A percentile compares a stretch with the other conserved stretches of the same genome.
phyloP scores from a whole-genome alignment of 352 stramenopile species.

The Globisporangium polare region DNA sequence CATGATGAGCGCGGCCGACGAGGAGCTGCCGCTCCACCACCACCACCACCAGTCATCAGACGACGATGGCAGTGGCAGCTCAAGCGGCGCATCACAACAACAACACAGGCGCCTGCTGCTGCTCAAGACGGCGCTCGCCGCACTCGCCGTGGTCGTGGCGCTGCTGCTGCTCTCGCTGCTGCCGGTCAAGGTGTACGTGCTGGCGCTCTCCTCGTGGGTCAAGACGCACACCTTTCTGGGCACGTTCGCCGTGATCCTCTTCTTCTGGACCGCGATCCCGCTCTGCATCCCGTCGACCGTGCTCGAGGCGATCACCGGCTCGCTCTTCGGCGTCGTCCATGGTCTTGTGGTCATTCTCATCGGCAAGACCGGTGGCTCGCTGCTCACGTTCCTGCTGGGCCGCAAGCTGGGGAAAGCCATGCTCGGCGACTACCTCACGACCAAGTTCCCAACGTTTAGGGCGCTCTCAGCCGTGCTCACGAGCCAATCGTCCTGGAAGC shows the following conservation, averaged over 20 bases:
- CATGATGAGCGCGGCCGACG: background rate
- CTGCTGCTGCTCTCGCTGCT: slow-evolving; percentile 33
- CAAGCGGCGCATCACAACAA: background rate
- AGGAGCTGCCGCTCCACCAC: slow-evolving; percentile 6
- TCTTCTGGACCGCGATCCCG: slow-evolving; percentile 66
- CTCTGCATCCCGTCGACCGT: slow-evolving; percentile 66
- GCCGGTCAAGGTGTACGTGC: slow-evolving; percentile 44
- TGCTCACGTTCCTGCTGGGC: slow-evolving; percentile 59
- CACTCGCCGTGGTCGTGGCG: background rate
- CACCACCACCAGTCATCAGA: background rate
- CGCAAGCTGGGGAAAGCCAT: slow-evolving; percentile 49
- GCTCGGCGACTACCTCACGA: slow-evolving; percentile 56
- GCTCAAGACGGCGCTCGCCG: slow-evolving; percentile 5
- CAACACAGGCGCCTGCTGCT: background rate
- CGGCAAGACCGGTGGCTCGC: slow-evolving; percentile 65
- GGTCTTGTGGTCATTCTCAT: slow-evolving; percentile 56
- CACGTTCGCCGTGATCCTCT: slow-evolving; percentile 39
- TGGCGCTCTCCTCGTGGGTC: slow-evolving; percentile 42
- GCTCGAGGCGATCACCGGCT: slow-evolving; percentile 60
- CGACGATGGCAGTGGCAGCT: background rate
- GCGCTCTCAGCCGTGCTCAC: slow-evolving; percentile 61
- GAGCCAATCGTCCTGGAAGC: slow-evolving; percentile 62
- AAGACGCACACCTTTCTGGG: slow-evolving; percentile 42
- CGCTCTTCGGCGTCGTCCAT: slow-evolving; percentile 53
- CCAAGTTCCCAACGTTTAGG: slow-evolving; percentile 64